These are phyloP conservation scores for Penicillium daleae DNA, from an alignment of 495 filamentous ascomycete species.

Conservation along the genomic window DNA sequence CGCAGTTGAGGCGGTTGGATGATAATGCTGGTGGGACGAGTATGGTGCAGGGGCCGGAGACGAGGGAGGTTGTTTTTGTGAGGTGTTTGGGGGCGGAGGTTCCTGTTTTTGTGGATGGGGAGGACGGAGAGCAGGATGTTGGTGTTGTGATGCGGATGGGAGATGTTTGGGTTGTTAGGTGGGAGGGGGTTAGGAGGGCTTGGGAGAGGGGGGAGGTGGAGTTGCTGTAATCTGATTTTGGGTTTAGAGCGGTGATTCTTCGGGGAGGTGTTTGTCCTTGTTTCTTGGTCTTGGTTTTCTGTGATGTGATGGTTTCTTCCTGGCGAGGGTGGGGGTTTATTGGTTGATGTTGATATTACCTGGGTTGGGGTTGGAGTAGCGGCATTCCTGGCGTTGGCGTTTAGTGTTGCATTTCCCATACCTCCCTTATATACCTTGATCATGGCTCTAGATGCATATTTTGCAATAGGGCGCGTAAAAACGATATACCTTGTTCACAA, in stretches of 20 bases:
- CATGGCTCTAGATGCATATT: neutral
- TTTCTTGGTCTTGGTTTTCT: no score
- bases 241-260: no score
- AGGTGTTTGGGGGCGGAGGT: slow-evolving; percentile 66
- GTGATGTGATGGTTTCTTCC: neutral
- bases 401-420: slow-evolving; percentile 3
- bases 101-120: slow-evolving; percentile 55
- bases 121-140: slow-evolving; percentile 58
- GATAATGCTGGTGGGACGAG: slow-evolving; percentile 85
- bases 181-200: slow-evolving; percentile 75
- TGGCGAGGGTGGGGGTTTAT: neutral
- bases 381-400: slow-evolving; percentile 18
- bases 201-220: slow-evolving; percentile 79
- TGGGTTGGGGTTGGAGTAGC: neutral
- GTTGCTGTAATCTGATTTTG: slow-evolving; percentile 62
- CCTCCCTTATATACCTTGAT: neutral
- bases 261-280: no score
- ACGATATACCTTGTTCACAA: neutral
- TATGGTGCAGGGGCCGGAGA: slow-evolving; percentile 90
- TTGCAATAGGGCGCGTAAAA: neutral
- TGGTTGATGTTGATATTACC: slow-evolving; percentile 2
- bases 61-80: slow-evolving; percentile 81
- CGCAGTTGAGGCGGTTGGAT: slow-evolving; percentile 76
- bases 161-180: slow-evolving; percentile 85
- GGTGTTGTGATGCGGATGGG: slow-evolving; percentile 67